Base-by-base conservation (phyloP, 305 asterid species). In the Fraxinus xanthoxyloides region DNA sequence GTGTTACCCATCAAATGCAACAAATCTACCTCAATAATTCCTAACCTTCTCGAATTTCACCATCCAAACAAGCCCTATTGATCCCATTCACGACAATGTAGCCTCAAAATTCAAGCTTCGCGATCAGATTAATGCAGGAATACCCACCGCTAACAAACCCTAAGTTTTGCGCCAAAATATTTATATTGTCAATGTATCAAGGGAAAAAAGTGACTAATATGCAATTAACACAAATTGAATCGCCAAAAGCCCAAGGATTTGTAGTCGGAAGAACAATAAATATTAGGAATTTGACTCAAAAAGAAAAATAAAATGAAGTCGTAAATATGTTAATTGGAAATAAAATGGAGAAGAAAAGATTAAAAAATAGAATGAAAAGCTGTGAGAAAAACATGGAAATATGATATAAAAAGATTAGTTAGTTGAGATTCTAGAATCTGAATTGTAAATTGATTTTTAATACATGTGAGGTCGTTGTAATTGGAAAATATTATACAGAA, bases 1-100 rank as follows among this genome's bases (percentile, higher is more conserved):
- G 86, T 86, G 80, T 92, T 94, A 90, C 97, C 98, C 97, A 92
- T 93, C 88, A 85, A 91, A 85, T 75, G 80, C 83, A 81, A 24
- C 80, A 59, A 56, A 48, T 38, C 31, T 51, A 76, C 80, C 24
- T 81, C 63, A 31, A 30, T 38, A 80, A 72, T 35, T 43, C 72
- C 84, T 77, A 86, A 69, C 80, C 84, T 86, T 78, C 86, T 56
- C 84, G 77, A 85, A 82, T 80, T 80, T 80, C 87, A 86, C 79
- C 72, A 72, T 82, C 75, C 24, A 81, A 80, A 76, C 79, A 73
- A 30, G 38, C 63, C 77, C 74, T 2, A 77, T 81, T 23, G 74
- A 87, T 88, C 87, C 89, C 87, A 88, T 83, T 85, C 84, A 59
- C 84, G 67, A 10, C 78, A 86, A 59, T 63, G 46, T 75, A 35